phyloP scores from a whole-genome alignment of 495 filamentous ascomycete species.

The Articulospora tetracladia region DNA sequence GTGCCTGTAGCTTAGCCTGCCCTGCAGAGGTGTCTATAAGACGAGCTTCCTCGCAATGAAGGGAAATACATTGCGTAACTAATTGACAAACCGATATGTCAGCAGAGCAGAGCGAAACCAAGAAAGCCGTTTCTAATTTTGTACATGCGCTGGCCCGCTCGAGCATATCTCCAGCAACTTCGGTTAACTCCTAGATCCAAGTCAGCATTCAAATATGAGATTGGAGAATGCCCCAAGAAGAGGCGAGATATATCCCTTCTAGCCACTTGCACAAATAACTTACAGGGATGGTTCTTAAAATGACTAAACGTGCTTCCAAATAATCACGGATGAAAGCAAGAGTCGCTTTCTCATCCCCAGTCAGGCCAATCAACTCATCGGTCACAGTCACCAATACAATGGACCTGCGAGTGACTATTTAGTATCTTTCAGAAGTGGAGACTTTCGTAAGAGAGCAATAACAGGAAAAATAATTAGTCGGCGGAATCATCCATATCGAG shows the following conservation, averaged over 20 bases:
- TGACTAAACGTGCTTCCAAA: conserved; percentile 42
- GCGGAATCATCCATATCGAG: no score
- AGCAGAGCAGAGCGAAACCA: conserved; percentile 57
- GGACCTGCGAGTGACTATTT: conserved; percentile 30
- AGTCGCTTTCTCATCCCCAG: conserved; percentile 30
- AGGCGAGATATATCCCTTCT: neutral
- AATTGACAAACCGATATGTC: conserved; percentile 59
- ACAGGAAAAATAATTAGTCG: no score
- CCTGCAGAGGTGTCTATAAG: conserved; percentile 47
- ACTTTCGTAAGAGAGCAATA: no score
- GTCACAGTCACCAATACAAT: conserved; percentile 46
- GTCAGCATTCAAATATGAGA: neutral
- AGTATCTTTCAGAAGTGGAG: no score
- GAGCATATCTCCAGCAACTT: conserved; percentile 43
- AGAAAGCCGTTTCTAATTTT: conserved; percentile 52
- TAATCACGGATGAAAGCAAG: conserved; percentile 48
- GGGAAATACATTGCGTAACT: conserved; percentile 57
- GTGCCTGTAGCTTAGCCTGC: conserved; percentile 41
- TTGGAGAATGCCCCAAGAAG: neutral
- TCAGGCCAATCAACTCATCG: conserved; percentile 39
- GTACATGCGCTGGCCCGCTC: conserved; percentile 42
- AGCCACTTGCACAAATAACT: neutral
- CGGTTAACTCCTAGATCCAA: conserved; percentile 38
- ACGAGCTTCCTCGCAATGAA: conserved; percentile 57
- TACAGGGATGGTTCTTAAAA: conserved; percentile 45